A percentile compares a stretch with the other conserved stretches of the same genome.
Conservation (phyloP, 257 asterid genomes). For the Solanum bukasovii region DNA sequence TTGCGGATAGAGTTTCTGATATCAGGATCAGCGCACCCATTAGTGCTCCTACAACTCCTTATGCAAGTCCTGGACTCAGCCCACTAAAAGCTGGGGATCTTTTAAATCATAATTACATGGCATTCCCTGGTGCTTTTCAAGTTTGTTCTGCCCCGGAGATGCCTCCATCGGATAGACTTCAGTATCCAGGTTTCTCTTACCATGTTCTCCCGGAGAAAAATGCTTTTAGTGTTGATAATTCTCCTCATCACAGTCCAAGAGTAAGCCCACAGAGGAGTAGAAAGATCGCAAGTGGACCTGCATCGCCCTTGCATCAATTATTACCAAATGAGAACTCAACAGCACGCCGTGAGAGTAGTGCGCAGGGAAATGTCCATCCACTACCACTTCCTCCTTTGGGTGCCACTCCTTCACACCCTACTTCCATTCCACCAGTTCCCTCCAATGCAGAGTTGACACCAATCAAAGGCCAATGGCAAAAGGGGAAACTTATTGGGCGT, state of each 20-base stretch:
- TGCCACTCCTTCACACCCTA: slow-evolving; percentile 21
- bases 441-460: slow-evolving; percentile 37
- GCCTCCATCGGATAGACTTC: slow-evolving; percentile 27
- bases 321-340: slow-evolving; percentile 4
- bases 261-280: neutral
- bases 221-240: slow-evolving; percentile 25
- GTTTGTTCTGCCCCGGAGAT: slow-evolving; percentile 70
- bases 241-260: slow-evolving; percentile 57
- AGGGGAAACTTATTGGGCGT: slow-evolving; percentile 88
- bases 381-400: slow-evolving; percentile 81
- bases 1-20: slow-evolving; percentile 9
- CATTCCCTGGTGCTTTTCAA: slow-evolving; percentile 45
- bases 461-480: slow-evolving; percentile 60
- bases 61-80: slow-evolving; percentile 38
- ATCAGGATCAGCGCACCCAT: slow-evolving; percentile 15
- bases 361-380: slow-evolving; percentile 55
- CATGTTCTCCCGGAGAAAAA: slow-evolving; percentile 24
- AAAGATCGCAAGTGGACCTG: slow-evolving; percentile 14
- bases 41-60: slow-evolving; percentile 71
- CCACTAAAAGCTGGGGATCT: slow-evolving; percentile 30
- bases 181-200: slow-evolving; percentile 16
- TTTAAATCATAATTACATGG: slow-evolving; percentile 12
- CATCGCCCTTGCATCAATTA: slow-evolving; percentile 23
- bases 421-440: slow-evolving; percentile 26
- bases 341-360: slow-evolving; percentile 28